Evolutionary conservation across 2,329 filamentous ascomycete species (phyloP).

Genomic region (Tolypocladium inflatum): DNA sequence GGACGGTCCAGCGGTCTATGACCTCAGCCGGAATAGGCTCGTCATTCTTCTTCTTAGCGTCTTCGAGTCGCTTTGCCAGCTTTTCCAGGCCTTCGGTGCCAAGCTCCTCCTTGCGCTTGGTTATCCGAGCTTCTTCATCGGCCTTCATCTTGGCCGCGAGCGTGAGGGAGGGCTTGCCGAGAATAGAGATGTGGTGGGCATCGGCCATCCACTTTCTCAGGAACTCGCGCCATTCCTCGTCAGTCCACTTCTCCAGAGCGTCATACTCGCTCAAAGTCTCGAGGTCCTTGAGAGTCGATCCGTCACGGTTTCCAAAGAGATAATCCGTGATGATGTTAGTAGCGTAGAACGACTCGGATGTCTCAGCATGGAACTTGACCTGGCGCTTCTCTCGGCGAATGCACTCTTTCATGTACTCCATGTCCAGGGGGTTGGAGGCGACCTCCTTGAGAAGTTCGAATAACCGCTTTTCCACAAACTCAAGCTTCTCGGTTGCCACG

Average conservation of each 20-base stretch:
- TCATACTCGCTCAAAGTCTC: conserved; percentile 52
- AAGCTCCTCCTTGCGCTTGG: conserved; percentile 67
- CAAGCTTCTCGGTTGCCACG: conserved; percentile 78
- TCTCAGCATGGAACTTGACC: conserved; percentile 75
- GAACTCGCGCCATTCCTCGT: conserved; percentile 75
- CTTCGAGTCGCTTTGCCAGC: conserved; percentile 65
- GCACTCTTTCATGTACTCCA: conserved; percentile 84
- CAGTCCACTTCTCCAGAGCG: conserved; percentile 66
- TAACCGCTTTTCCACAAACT: conserved; percentile 74
- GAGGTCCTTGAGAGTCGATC: conserved; percentile 60
- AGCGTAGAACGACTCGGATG: conserved; percentile 70
- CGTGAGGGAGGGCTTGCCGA: conserved; percentile 76
- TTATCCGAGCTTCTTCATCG: conserved; percentile 70
- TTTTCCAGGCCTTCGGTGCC: conserved; percentile 73
- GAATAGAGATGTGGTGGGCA: conserved; percentile 75
- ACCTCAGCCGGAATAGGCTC: conserved; percentile 72
- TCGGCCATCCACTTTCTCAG: conserved; percentile 77
- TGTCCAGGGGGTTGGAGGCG: conserved; percentile 70
- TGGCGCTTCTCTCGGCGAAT: conserved; percentile 73
- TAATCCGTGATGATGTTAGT: conserved; percentile 86
- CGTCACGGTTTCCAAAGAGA: conserved; percentile 79
- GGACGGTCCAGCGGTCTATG: conserved; percentile 75
- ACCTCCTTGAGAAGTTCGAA: conserved; percentile 77
- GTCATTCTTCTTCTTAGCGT: conserved; percentile 83
- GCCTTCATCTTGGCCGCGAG: conserved; percentile 73